A percentile compares a stretch with the other conserved stretches of the same genome.
These are phyloP conservation scores for Rhododendron kiyosumense DNA, from an alignment of 148 eudicot species.

Conservation along the genomic window DNA sequence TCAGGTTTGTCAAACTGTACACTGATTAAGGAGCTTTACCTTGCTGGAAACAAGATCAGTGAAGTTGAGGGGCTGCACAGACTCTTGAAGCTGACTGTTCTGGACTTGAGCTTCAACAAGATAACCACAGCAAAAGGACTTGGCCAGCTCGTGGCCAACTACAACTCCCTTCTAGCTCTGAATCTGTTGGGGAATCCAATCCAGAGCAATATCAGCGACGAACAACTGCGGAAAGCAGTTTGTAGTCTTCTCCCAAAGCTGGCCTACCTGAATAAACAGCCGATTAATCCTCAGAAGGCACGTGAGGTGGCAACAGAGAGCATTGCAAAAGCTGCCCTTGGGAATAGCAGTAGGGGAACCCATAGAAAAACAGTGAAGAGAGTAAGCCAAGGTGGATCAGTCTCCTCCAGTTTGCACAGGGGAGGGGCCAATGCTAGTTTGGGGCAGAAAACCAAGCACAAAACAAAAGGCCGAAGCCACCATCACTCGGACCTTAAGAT, in stretches of 20 bases:
- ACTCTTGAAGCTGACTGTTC: slow-evolving; percentile 61
- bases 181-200: slow-evolving; percentile 79
- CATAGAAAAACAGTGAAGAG: slow-evolving; percentile 48
- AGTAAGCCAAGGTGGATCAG: slow-evolving; percentile 30
- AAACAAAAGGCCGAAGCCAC: slow-evolving; percentile 28
- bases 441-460: slow-evolving; percentile 38
- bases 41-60: slow-evolving; percentile 85
- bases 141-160: slow-evolving; percentile 90
- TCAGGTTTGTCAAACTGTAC: slow-evolving; percentile 79
- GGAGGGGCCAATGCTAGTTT: slow-evolving; percentile 21
- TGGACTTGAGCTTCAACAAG: slow-evolving; percentile 94
- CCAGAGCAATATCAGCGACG: slow-evolving; percentile 64
- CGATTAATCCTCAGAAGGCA: slow-evolving; percentile 77
- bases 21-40: slow-evolving; percentile 78
- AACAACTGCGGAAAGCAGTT: slow-evolving; percentile 67
- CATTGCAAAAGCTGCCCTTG: slow-evolving; percentile 64
- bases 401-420: slow-evolving; percentile 19
- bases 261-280: slow-evolving; percentile 85
- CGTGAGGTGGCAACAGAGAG: slow-evolving; percentile 62
- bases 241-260: slow-evolving; percentile 83
- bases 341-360: slow-evolving; percentile 30
- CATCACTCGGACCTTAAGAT: slow-evolving; percentile 24
- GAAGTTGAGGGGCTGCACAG: slow-evolving; percentile 90
- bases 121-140: slow-evolving; percentile 75
- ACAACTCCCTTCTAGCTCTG: slow-evolving; percentile 66